Evolutionary conservation across 2,329 filamentous ascomycete species (phyloP), one percentile per base, ranked within the genome.

Genomic region (Anthostomella pinea): DNA sequence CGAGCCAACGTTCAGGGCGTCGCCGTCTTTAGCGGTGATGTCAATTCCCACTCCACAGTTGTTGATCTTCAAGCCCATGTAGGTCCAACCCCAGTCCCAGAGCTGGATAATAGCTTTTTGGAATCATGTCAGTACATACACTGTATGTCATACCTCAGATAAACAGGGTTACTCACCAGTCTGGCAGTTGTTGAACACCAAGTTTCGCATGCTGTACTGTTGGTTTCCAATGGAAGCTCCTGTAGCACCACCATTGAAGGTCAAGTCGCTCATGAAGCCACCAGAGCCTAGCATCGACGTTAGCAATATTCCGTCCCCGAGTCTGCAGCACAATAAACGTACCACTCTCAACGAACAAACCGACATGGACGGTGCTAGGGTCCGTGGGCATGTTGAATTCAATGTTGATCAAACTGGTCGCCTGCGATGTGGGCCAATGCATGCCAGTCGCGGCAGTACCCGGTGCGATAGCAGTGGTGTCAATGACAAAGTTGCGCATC

Each of bases 81-180:
- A 78, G 6, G 76, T 81, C 79, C 81, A 88, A 18, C 77, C 76
- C 83, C 83, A 88, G 60, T 84, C 75, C 83, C 84, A 87, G 46
- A 82, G 75, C 62, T 85, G 76, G 54, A 73, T 78, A 34, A 86
- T 76, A 30, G 77, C 79, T 53, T n/a, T n/a, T n/a, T n/a, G n/a
- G n/a, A n/a, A n/a, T n/a, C n/a, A 17, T 22, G 11, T 26, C 13
- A 23, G 30, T n/a, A 30, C 24, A 8, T 18, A n/a, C 14, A 14
- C 10, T n/a, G n/a, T n/a, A n/a, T n/a, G n/a, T n/a, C n/a, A n/a
- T n/a, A n/a, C n/a, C n/a, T n/a, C n/a, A 26, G 18, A 11, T 13
- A 3, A 9, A 6, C 3, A 23, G 9, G 33, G 5, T 6, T 8
- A 31, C 45, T 26, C 33, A 55, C 66, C 75, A 6, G 80, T 85